Evolutionary conservation across 2,329 filamentous ascomycete genomes (phyloP).

Genomic region (Epichloe amarillans): DNA sequence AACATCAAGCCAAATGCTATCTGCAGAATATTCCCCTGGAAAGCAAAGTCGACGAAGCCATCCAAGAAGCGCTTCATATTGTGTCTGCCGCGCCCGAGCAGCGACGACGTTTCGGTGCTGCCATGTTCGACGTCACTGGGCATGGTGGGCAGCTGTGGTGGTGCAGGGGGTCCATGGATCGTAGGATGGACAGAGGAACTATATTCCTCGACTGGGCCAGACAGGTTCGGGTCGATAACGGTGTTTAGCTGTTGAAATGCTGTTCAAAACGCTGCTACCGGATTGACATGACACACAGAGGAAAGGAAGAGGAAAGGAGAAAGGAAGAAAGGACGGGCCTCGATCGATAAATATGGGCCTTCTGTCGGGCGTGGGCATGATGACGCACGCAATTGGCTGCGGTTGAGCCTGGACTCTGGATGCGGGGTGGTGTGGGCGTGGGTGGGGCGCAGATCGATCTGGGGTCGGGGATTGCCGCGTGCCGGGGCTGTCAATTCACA

Average conservation of each 20-base stretch:
- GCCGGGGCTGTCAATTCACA: too few relatives aligned
- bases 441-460: neutral
- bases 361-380: neutral
- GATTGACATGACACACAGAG: too few relatives aligned
- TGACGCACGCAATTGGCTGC: neutral
- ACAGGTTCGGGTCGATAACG: too few relatives aligned
- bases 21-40: constrained; percentile 62
- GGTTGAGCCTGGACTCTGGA: neutral
- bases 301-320: too few relatives aligned
- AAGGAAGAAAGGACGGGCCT: neutral
- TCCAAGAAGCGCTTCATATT: constrained; percentile 40
- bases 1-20: constrained; percentile 66
- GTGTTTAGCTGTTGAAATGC: too few relatives aligned
- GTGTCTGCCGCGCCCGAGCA: constrained; percentile 34
- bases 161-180: too few relatives aligned
- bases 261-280: too few relatives aligned
- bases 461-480: neutral
- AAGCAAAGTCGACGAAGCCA: constrained; percentile 59
- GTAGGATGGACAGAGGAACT: too few relatives aligned
- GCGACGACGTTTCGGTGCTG: constrained; percentile 19
- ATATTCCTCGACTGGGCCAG: too few relatives aligned
- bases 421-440: too few relatives aligned
- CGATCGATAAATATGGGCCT: too few relatives aligned
- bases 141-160: neutral
- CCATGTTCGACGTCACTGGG: constrained; percentile 1